phyloP scores from a whole-genome alignment of 2,329 filamentous ascomycete genomes.

The Penicillium digitatum region DNA sequence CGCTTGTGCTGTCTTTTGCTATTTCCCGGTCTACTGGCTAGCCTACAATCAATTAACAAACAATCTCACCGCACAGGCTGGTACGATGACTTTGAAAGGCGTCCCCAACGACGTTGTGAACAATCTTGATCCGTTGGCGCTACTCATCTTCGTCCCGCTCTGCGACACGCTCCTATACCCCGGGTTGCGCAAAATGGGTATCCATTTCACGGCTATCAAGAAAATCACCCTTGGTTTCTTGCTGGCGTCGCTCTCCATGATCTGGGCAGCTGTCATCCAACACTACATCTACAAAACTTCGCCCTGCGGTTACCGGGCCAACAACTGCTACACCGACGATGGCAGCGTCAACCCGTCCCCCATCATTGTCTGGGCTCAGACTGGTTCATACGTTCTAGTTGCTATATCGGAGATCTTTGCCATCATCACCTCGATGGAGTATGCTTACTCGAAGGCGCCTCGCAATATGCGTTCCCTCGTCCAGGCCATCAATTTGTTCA shows the following conservation, averaged over 20 bases:
- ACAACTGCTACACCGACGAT: neutral
- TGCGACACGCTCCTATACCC: neutral
- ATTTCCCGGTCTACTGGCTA: slow-evolving; percentile 36
- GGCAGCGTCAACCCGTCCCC: neutral
- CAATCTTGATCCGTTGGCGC: neutral
- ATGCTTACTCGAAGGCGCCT: slow-evolving; percentile 73
- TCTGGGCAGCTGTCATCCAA: neutral
- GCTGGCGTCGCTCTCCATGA: neutral
- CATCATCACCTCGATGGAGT: slow-evolving; percentile 63
- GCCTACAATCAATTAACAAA: slow-evolving; percentile 53
- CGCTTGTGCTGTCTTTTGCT: slow-evolving; percentile 66
- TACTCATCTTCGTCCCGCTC: neutral
- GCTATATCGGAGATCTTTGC: slow-evolving; percentile 38
- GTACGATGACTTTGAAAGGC: slow-evolving; percentile 47
- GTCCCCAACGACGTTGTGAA: neutral
- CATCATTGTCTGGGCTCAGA: neutral
- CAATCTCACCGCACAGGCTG: slow-evolving; percentile 54
- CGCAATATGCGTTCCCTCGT: slow-evolving; percentile 76
- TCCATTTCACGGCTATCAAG: neutral
- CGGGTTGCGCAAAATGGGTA: neutral
- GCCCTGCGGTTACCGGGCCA: neutral
- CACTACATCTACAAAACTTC: neutral
- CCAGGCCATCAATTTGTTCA: slow-evolving; percentile 56
- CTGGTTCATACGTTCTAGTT: neutral
- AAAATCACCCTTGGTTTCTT: neutral